phyloP scores from a whole-genome alignment of 164 flowering plant species.

The Liriodendron chinense region DNA sequence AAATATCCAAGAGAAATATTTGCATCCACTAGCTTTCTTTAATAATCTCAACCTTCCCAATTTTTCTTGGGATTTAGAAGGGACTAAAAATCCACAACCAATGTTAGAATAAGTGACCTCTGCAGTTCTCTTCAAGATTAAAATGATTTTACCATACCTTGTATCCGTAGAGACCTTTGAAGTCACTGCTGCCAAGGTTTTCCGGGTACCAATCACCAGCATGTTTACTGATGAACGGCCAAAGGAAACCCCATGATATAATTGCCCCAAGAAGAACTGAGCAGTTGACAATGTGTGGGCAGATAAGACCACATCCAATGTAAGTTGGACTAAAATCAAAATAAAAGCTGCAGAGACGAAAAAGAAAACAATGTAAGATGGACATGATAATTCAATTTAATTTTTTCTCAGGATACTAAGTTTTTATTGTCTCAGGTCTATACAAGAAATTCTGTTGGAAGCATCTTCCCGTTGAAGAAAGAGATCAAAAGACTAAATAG shows the following conservation, averaged over 20 bases:
- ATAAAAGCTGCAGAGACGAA: slow-evolving; percentile 67
- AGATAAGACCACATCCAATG: slow-evolving; percentile 96
- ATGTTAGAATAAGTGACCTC: neutral
- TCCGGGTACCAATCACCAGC: slow-evolving; percentile 98
- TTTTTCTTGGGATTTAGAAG: no score
- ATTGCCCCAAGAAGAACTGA: slow-evolving; percentile 93
- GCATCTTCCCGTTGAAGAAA: neutral
- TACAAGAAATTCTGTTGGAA: neutral
- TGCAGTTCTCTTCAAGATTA: neutral
- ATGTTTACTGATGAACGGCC: slow-evolving; percentile 75
- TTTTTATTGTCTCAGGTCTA: neutral
- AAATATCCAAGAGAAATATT: no score
- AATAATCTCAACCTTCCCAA: no score
- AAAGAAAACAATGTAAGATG: slow-evolving; percentile 1
- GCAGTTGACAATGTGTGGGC: slow-evolving; percentile 96
- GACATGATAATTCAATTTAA: neutral
- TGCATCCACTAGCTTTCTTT: no score
- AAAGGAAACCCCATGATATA: slow-evolving; percentile 91
- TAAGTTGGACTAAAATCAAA: slow-evolving; percentile 98
- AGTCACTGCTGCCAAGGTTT: slow-evolving; percentile 78
- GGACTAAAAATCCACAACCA: neutral
- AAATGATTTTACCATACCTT: slow-evolving; percentile 50
- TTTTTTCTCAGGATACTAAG: neutral
- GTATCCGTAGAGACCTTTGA: slow-evolving; percentile 96
- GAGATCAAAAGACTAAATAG: no score